Evolutionary conservation across 1,284 basidiomycete species (phyloP).

Genomic region (Thelephora terrestris): DNA sequence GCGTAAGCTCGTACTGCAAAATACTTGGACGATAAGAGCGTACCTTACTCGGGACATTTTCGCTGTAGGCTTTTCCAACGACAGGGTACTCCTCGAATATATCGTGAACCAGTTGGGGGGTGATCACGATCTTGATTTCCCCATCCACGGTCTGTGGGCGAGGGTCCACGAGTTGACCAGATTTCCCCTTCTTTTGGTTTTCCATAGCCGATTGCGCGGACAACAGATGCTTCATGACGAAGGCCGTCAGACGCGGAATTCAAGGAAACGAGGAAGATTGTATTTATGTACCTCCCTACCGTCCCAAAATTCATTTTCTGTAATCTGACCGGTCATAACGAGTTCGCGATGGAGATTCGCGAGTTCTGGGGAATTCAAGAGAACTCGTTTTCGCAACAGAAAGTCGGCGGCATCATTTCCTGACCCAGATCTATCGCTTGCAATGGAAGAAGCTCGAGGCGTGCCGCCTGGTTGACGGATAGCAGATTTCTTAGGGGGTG

Average conservation of each 20-base stretch:
- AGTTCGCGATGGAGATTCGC: conserved; percentile 76
- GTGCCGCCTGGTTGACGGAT: conserved; percentile 27
- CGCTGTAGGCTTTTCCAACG: conserved; percentile 83
- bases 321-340: conserved; percentile 76
- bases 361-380: conserved; percentile 68
- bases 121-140: conserved; percentile 85
- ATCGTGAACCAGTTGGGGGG: conserved; percentile 87
- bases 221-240: conserved; percentile 46
- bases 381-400: conserved; percentile 67
- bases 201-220: conserved; percentile 62
- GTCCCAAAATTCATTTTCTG: conserved; percentile 93
- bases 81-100: conserved; percentile 98
- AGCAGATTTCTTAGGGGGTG: conserved; percentile 14
- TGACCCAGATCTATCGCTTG: conserved; percentile 44
- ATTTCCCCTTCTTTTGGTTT: conserved; percentile 71
- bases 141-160: conserved; percentile 75
- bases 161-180: conserved; percentile 84
- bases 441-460: conserved; percentile 51
- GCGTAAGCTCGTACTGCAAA: conserved; percentile 6
- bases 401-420: conserved; percentile 59
- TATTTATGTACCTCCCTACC: conserved; percentile 67
- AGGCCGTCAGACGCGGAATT: conserved; percentile 5
- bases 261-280: not conserved
- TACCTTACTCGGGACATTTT: conserved; percentile 85
- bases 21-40: conserved; percentile 11